Evolutionary conservation across 192 early-diverging fungal genomes (phyloP), one percentile per base, ranked within the genome.

Genomic region (Diversispora eburnea): DNA sequence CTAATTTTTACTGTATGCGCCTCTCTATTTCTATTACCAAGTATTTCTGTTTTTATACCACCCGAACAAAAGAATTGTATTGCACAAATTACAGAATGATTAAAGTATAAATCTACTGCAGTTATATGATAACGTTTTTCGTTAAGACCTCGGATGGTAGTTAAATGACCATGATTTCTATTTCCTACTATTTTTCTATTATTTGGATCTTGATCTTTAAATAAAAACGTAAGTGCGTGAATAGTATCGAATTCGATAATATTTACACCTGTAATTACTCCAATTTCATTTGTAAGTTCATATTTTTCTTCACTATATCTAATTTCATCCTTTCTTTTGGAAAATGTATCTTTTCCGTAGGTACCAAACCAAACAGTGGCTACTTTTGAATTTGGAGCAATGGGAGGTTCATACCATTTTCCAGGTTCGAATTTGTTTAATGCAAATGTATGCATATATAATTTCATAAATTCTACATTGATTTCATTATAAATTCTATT

Each of bases 381-480:
- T 42, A 62, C 13, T 10, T 33, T 42, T 42, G 33, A 17, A 62
- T 33, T 13, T 43, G 25, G 12, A 17, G 60, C 60, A 6, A 62
- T 62, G 17, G 60, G 39, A 62, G 12, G 60, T 12, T 6, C 25
- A 9, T 5, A 7, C 10, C 6, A 43, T 42, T 62, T 42, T 4
- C 5, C 5, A n/a, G 13, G 13, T 62, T 41, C 17, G 41, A 62
- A 62, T 62, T 62, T 62, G 15, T 62, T 13, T 41, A 62, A 62
- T 62, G 60, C 20, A 62, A 62, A 62, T n/a, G 60, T 43, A 42
- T 62, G 9, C 60, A 43, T 62, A 4, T 43, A 62, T 17, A 62
- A 42, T 62, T 62, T 62, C 60, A 62, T 62, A 42, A 62, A 62
- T 42, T 62, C 60, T 1, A 12, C 60, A 41, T 62, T 62, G 10